Evolutionary conservation across 805 yeast species (phyloP), one percentile per base, ranked within the genome.

Genomic region (Yamadazyma nakazawae): DNA sequence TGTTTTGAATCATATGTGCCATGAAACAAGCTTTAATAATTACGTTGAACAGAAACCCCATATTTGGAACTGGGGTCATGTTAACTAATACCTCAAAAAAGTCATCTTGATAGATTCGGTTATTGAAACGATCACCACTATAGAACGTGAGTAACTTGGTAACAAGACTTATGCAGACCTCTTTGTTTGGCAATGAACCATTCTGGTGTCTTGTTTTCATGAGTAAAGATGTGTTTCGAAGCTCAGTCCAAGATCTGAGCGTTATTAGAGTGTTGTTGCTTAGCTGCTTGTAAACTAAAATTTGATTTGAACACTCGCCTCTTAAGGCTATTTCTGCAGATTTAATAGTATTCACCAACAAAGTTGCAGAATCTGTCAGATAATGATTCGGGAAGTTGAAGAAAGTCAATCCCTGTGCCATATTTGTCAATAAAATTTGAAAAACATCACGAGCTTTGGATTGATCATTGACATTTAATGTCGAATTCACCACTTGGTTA

Each of bases 291-390:
- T 81, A 64, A 0, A 85, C 58, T 11, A 81, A 52, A 0, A 75
- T 75, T 1, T 73, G 73, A 16, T 61, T 54, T 12, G 72, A 62
- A 1, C 67, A 54, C 1, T 64, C 57, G 0, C 88, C 88, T 48
- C 96, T 69, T 26, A 83, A 59, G 0, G 85, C 66, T 11, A 87
- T 79, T 55, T 88, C 96, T 7, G 79, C 63, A 2, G 87, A 78
- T 45, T 80, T 79, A 17, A 86, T 75, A 0, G 87, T 80, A 53
- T 78, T 78, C 1, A 80, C 70, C 13, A 87, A 56, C 3, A 79
- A 52, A 35, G 56, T 56, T 4, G 63, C 57, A 2, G 70, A 61
- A 30, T 72, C 73, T 0, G 69, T 62, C 16, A 64, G 66, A 46
- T 64, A 63, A 2, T 63, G 56, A 21, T 62, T 66, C 1, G 77